A percentile compares a stretch with the other conserved stretches of the same genome.
These are phyloP conservation scores for Persicaria tinctoria DNA, from an alignment of 148 eudicot species.

Conservation along the genomic window DNA sequence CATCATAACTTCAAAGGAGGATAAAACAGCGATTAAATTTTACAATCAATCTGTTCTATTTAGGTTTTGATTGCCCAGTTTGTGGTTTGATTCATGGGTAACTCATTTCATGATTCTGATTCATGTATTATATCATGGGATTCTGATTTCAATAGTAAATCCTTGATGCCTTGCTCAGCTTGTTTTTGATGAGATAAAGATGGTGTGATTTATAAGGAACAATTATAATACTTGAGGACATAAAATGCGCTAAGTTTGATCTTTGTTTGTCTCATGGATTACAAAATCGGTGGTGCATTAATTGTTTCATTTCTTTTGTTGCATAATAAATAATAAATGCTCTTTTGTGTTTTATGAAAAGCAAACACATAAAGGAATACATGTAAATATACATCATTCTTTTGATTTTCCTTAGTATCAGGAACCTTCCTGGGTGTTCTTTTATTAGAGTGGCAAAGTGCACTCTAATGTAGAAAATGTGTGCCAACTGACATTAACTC, in stretches of 20 bases:
- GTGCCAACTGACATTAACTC: background rate
- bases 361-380: background rate
- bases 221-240: background rate
- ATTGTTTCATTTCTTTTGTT: background rate
- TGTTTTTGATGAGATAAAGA: background rate
- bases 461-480: background rate
- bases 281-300: background rate
- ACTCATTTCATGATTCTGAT: background rate
- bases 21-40: background rate
- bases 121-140: background rate
- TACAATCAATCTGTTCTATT: background rate
- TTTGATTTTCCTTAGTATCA: too few relatives aligned
- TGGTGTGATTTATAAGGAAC: background rate
- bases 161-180: background rate
- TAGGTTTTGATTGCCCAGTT: background rate
- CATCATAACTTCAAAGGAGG: background rate
- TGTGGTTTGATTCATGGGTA: background rate
- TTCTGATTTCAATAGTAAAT: background rate
- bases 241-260: background rate
- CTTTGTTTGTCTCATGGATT: constrained; percentile 1
- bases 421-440: too few relatives aligned
- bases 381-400: background rate
- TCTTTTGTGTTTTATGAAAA: background rate
- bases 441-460: background rate
- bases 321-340: background rate